Percentiles rank a stretch among this genome's conserved stretches.
Conservation (phyloP, 2,329 filamentous ascomycete genomes). For the Akanthomyces lecanii region DNA sequence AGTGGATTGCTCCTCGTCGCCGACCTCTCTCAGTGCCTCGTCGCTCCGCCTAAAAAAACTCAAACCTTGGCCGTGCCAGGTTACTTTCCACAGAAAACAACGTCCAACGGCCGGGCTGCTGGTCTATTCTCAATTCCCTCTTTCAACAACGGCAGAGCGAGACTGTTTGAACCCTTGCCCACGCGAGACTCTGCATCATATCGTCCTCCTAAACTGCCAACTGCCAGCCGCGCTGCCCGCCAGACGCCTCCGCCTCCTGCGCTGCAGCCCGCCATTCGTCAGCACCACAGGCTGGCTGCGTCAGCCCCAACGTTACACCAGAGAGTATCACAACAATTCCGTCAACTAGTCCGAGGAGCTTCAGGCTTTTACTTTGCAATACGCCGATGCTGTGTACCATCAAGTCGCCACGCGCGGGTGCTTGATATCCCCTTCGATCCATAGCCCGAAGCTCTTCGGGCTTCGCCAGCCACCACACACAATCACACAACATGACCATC, state of each 20-base stretch:
- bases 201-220: background rate
- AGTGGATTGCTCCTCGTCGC: background rate
- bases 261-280: background rate
- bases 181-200: background rate
- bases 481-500: conserved; percentile 37
- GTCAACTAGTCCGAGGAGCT: background rate
- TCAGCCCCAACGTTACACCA: background rate
- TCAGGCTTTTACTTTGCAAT: background rate
- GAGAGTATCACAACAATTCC: background rate
- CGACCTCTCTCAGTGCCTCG: background rate
- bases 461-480: background rate
- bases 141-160: background rate
- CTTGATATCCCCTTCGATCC: background rate
- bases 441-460: conserved; percentile 1
- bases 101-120: background rate
- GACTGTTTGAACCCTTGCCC: background rate
- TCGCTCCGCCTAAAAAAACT: background rate
- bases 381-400: background rate
- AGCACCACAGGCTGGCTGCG: background rate
- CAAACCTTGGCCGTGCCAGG: background rate
- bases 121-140: background rate
- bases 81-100: background rate
- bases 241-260: background rate
- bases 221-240: background rate
- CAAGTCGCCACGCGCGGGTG: background rate